Percentiles rank a stretch among this genome's conserved stretches.
phyloP scores from a whole-genome alignment of 1,284 basidiomycete genomes.

The Microbotryum intermedium region DNA sequence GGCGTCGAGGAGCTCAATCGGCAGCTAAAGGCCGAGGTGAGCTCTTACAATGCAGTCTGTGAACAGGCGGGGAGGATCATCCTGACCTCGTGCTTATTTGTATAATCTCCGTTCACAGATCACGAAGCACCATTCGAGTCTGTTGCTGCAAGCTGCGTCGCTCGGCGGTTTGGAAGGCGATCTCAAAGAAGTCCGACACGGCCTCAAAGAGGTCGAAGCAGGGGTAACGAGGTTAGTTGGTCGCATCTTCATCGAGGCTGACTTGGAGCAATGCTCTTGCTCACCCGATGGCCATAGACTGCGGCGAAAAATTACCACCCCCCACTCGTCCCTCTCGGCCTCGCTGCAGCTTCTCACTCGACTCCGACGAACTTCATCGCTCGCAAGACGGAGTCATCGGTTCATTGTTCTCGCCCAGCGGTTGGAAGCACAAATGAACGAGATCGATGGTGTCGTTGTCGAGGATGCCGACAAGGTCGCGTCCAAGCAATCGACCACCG shows the following conservation, averaged over 20 bases:
- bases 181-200: conserved; percentile 35
- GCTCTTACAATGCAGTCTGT: conserved; percentile 29
- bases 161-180: conserved; percentile 62
- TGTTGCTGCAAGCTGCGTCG: conserved; percentile 47
- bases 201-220: conserved; percentile 32
- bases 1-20: conserved; percentile 81
- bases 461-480: not conserved
- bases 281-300: conserved; percentile 47
- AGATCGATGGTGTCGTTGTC: conserved; percentile 20
- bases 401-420: conserved; percentile 72
- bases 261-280: not conserved
- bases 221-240: conserved; percentile 19
- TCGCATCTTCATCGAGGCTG: conserved; percentile 19
- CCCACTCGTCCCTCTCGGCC: conserved; percentile 61
- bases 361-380: conserved; percentile 68
- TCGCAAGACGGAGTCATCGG: conserved; percentile 68
- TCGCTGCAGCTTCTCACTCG: conserved; percentile 64
- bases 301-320: conserved; percentile 69
- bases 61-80: no score
- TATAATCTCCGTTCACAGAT: conserved; percentile 36
- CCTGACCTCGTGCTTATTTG: no score
- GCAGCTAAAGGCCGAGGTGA: conserved; percentile 71
- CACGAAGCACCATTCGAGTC: conserved; percentile 40
- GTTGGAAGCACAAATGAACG: conserved; percentile 52
- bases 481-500: not conserved